Evolutionary conservation across 495 filamentous ascomycete genomes (phyloP).

Genomic region (Aspergillus nanangensis): DNA sequence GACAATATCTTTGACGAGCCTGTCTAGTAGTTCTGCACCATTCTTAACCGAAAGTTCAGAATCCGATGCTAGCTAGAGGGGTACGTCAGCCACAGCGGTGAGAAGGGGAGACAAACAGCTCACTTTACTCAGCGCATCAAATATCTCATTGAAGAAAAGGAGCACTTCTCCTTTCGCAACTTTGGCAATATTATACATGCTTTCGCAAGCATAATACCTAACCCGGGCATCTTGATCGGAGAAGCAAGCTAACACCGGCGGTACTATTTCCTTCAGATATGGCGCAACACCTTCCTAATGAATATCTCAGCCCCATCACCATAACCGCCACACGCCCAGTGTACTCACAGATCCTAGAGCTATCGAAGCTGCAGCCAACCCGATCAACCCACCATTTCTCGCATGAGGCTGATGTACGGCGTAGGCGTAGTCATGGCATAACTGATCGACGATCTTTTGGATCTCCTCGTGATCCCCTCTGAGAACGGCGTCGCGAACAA

Average conservation of each 20-base stretch:
- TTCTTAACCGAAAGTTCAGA: conserved; percentile 97
- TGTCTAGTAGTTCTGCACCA: conserved; percentile 92
- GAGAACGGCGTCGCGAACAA: conserved; percentile 80
- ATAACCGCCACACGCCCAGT: neutral
- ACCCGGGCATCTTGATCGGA: conserved; percentile 97
- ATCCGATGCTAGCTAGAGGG: conserved; percentile 79
- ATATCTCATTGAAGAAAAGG: conserved; percentile 96
- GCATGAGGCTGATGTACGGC: conserved; percentile 97
- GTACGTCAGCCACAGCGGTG: conserved; percentile 4
- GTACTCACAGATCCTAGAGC: conserved; percentile 81
- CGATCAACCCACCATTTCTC: conserved; percentile 93
- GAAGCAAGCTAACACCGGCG: conserved; percentile 97
- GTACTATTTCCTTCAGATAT: conserved; percentile 89
- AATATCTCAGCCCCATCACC: conserved; percentile 18
- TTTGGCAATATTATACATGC: conserved; percentile 99
- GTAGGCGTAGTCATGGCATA: conserved; percentile 97
- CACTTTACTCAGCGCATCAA: conserved; percentile 96
- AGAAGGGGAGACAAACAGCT: conserved; percentile 8
- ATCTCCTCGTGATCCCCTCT: conserved; percentile 73
- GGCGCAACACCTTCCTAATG: conserved; percentile 76
- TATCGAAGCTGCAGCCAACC: conserved; percentile 93
- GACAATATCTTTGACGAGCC: conserved; percentile 96
- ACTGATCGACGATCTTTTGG: conserved; percentile 83
- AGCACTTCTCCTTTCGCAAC: conserved; percentile 97
- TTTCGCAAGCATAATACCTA: conserved; percentile 98